A percentile compares a stretch with the other conserved stretches of the same genome.
Conservation (phyloP, 306 rosid genomes). For the Fragaria nilgerrensis region DNA sequence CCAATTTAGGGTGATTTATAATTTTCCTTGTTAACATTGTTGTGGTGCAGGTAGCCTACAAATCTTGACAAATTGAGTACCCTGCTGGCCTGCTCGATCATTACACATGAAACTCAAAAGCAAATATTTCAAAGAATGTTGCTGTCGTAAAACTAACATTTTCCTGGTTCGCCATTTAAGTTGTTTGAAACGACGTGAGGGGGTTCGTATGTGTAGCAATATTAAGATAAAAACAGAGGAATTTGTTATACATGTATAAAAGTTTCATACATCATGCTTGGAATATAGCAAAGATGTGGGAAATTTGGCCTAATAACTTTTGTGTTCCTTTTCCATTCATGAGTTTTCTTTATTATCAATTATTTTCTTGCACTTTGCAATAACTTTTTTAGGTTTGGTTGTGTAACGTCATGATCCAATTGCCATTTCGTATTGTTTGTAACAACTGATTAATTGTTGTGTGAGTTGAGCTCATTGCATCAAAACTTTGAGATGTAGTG, state of each 20-base stretch:
- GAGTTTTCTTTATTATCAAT: neutral
- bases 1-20: neutral
- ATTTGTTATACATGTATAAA: neutral
- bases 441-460: neutral
- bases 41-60: conserved; percentile 20
- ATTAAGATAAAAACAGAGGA: no score
- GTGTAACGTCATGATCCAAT: neutral
- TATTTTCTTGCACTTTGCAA: neutral
- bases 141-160: neutral
- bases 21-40: neutral
- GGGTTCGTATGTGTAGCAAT: neutral
- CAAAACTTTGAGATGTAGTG: neutral
- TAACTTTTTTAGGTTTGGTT: neutral
- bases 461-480: no score
- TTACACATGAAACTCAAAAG: neutral
- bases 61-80: neutral
- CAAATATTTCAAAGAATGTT: neutral
- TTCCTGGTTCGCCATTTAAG: neutral
- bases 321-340: neutral
- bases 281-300: neutral
- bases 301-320: neutral
- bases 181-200: neutral
- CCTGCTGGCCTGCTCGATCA: neutral
- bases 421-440: neutral
- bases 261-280: neutral